A percentile compares a stretch with the other conserved stretches of the same genome.
These are phyloP conservation scores for Scedosporium boydii DNA, from an alignment of 2,329 filamentous ascomycete genomes.

Conservation along the genomic window DNA sequence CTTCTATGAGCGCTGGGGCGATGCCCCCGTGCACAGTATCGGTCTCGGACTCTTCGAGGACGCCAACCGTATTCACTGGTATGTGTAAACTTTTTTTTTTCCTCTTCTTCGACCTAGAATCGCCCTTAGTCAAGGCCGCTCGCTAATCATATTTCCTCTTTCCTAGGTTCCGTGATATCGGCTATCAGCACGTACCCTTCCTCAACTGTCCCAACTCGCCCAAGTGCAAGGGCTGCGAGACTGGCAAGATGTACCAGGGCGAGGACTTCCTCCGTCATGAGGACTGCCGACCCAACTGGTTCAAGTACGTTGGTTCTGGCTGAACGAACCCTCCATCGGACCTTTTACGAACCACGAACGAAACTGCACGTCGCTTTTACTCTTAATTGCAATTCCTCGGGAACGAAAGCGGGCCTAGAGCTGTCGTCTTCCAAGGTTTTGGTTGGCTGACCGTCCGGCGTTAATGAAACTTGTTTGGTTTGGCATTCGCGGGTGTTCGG, in stretches of 20 bases:
- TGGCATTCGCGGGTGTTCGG: background rate
- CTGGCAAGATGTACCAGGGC: slow-evolving; percentile 82
- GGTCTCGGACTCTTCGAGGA: slow-evolving; percentile 90
- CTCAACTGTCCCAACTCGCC: slow-evolving; percentile 97
- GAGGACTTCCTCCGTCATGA: slow-evolving; percentile 78
- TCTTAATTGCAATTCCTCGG: background rate
- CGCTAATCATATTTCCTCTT: background rate
- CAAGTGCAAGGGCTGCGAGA: slow-evolving; percentile 82
- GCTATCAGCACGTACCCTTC: slow-evolving; percentile 96
- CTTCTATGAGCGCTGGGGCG: slow-evolving; percentile 98
- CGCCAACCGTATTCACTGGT: slow-evolving; percentile 86
- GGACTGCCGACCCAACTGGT: slow-evolving; percentile 94
- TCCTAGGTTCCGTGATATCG: slow-evolving; percentile 92
- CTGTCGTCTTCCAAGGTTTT: too few species aligned
- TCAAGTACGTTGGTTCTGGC: slow-evolving; percentile 83
- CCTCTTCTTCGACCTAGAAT: background rate
- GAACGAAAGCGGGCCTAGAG: background rate
- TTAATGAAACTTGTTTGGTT: background rate
- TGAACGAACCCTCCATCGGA: slow-evolving; percentile 24
- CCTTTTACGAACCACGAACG: background rate
- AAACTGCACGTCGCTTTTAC: too few species aligned
- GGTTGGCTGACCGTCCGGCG: background rate
- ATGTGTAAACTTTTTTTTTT: slow-evolving; percentile 22
- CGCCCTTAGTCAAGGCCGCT: background rate
- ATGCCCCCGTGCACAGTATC: slow-evolving; percentile 94